Conservation (phyloP, 148 eudicot species). For the Rhododendron ovatum region DNA sequence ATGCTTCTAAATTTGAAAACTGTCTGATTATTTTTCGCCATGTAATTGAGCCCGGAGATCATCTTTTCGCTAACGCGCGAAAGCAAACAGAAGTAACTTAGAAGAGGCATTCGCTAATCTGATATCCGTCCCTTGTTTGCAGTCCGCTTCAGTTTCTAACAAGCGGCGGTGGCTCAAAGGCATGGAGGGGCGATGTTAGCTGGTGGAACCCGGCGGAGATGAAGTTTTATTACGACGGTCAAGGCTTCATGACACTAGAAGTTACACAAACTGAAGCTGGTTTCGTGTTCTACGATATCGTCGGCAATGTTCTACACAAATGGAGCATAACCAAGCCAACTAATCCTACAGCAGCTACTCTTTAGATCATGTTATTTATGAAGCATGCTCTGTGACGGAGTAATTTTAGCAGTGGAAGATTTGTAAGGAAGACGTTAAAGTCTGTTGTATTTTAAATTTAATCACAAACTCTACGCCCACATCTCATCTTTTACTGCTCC, state of each 20-base stretch:
- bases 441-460: no score
- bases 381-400: neutral
- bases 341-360: neutral
- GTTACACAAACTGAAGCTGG: conserved; percentile 26
- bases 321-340: conserved; percentile 41
- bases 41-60: no score
- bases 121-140: neutral
- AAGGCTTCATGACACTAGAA: conserved; percentile 78
- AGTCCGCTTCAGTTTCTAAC: conserved; percentile 74
- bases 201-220: conserved; percentile 32
- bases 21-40: no score
- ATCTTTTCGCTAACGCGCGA: neutral
- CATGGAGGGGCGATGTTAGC: conserved; percentile 67
- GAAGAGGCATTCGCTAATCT: neutral
- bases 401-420: neutral
- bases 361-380: neutral
- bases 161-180: conserved; percentile 88
- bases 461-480: no score
- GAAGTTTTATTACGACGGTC: conserved; percentile 78
- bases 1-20: no score
- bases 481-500: no score
- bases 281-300: conserved; percentile 50
- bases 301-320: conserved; percentile 53
- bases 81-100: neutral
- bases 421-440: no score